These are phyloP conservation scores for Blattamonas nauphoetae DNA, from an alignment of 78 protist genomes.

Conservation along the genomic window DNA sequence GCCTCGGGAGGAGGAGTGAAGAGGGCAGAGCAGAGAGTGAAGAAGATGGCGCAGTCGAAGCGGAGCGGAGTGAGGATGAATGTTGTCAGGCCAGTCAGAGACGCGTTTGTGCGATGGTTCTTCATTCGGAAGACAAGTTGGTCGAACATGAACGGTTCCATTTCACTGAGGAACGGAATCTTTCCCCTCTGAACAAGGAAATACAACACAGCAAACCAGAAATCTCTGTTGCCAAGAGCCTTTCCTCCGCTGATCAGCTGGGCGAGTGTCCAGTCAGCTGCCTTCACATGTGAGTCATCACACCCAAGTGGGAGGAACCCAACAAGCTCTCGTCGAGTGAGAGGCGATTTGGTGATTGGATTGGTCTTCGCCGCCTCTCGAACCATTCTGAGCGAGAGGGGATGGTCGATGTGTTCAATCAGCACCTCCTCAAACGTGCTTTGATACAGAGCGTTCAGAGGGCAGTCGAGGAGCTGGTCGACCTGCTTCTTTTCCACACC, in stretches of 20 bases:
- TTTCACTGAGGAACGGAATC: neutral
- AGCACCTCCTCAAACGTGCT: neutral
- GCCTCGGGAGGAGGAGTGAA: neutral
- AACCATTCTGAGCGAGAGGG: neutral
- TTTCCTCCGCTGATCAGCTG: neutral
- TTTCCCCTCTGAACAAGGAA: neutral
- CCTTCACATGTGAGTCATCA: neutral
- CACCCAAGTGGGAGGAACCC: neutral
- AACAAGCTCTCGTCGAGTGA: neutral
- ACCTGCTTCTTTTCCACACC: neutral
- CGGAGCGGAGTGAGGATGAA: neutral
- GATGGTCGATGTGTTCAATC: neutral
- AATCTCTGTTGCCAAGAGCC: neutral
- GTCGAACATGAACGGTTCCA: neutral
- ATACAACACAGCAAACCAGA: neutral
- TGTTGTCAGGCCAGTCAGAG: neutral
- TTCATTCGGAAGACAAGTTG: neutral
- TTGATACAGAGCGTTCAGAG: neutral
- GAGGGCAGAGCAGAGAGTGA: neutral
- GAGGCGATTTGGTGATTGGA: neutral
- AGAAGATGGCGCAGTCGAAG: neutral
- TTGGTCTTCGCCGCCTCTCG: neutral
- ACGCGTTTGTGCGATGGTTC: neutral
- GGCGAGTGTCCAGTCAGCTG: neutral
- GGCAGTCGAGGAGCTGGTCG: neutral